Conservation (phyloP, 352 stramenopile genomes). For the Phytophthora uliginosa region DNA sequence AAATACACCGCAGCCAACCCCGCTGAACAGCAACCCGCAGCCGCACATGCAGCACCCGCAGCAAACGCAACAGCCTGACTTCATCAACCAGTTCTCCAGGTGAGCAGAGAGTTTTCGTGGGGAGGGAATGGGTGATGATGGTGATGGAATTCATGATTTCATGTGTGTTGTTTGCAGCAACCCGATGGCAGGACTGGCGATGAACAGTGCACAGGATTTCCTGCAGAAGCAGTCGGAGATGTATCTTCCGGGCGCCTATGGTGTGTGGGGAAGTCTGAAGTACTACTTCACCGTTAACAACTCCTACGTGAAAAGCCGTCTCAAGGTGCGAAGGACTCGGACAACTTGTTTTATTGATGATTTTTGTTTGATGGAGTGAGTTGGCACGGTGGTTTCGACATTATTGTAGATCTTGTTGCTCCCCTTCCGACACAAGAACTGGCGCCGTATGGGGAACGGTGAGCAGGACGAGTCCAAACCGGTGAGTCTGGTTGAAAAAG, state of each 20-base stretch:
- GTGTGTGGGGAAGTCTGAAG: constrained; percentile 85
- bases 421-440: constrained; percentile 91
- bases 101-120: constrained; percentile 13
- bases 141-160: constrained; percentile 10
- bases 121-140: not conserved
- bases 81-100: constrained; percentile 84
- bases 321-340: constrained; percentile 63
- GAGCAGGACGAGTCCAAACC: constrained; percentile 75
- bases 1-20: constrained; percentile 32
- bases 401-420: constrained; percentile 78
- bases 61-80: constrained; percentile 56
- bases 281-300: constrained; percentile 94
- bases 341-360: not conserved
- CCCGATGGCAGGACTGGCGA: constrained; percentile 85
- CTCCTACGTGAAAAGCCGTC: constrained; percentile 88
- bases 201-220: constrained; percentile 89
- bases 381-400: not conserved
- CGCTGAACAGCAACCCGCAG: constrained; percentile 32
- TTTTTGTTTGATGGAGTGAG: not conserved
- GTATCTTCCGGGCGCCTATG: constrained; percentile 84
- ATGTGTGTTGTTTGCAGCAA: constrained; percentile 55
- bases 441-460: constrained; percentile 74
- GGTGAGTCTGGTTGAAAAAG: constrained; percentile 35
- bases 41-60: constrained; percentile 34
- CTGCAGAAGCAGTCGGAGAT: constrained; percentile 86